A percentile compares a stretch with the other conserved stretches of the same genome.
Conservation (phyloP, 2,329 filamentous ascomycete genomes). For the Fusarium sp. region DNA sequence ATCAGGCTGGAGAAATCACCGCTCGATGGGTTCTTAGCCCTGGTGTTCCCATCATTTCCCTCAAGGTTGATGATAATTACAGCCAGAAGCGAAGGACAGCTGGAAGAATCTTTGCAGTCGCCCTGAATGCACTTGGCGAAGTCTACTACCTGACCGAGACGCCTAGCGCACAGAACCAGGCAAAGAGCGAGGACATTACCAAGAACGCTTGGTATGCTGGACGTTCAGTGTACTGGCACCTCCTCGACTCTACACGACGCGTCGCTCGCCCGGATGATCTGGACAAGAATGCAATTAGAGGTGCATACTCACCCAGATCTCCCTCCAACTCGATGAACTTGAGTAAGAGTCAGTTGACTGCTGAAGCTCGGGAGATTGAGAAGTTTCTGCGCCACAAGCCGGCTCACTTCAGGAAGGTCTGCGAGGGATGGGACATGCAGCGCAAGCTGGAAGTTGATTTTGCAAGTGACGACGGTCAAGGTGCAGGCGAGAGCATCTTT, state of each 20-base stretch:
- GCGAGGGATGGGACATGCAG: slow-evolving; percentile 91
- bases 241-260: slow-evolving; percentile 80
- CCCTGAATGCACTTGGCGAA: slow-evolving; percentile 92
- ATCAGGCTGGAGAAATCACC: slow-evolving; percentile 78
- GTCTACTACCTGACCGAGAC: slow-evolving; percentile 82
- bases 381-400: slow-evolving; percentile 75
- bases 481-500: slow-evolving; percentile 78
- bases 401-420: slow-evolving; percentile 77
- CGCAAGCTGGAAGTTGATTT: slow-evolving; percentile 88
- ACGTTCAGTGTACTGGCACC: slow-evolving; percentile 78
- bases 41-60: slow-evolving; percentile 86
- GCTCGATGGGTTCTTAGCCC: slow-evolving; percentile 90
- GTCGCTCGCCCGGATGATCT: slow-evolving; percentile 75
- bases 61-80: slow-evolving; percentile 85
- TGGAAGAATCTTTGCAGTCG: slow-evolving; percentile 85
- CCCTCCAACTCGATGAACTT: slow-evolving; percentile 77
- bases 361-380: slow-evolving; percentile 84
- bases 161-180: slow-evolving; percentile 63
- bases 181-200: slow-evolving; percentile 63
- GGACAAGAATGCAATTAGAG: slow-evolving; percentile 70
- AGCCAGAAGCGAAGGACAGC: slow-evolving; percentile 72
- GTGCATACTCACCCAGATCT: slow-evolving; percentile 81
- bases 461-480: slow-evolving; percentile 76
- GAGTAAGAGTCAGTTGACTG: slow-evolving; percentile 71
- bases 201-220: slow-evolving; percentile 81